A percentile compares a stretch with the other conserved stretches of the same genome.
These are phyloP conservation scores for Priceomyces medius DNA, from an alignment of 805 yeast genomes.

Conservation along the genomic window DNA sequence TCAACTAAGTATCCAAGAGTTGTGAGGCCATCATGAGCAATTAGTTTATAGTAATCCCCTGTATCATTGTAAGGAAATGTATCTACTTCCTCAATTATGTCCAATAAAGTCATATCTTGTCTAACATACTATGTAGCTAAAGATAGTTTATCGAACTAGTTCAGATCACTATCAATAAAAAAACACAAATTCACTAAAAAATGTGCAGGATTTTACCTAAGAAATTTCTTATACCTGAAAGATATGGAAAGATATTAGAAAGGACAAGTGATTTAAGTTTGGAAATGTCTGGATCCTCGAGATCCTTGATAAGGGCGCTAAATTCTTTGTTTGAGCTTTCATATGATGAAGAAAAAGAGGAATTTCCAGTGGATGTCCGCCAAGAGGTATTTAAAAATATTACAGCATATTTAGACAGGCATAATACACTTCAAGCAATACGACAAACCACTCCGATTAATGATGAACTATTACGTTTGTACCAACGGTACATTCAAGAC, in stretches of 20 bases:
- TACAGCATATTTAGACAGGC: constrained; percentile 23
- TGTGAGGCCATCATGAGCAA: constrained; percentile 28
- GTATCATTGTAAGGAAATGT: constrained; percentile 23
- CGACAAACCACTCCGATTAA: constrained; percentile 29
- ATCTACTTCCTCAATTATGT: constrained; percentile 28
- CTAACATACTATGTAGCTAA: too few species aligned
- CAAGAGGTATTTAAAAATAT: constrained; percentile 17
- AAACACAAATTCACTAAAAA: too few species aligned
- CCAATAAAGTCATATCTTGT: constrained; percentile 8
- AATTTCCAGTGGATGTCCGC: constrained; percentile 5
- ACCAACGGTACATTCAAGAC: constrained; percentile 29
- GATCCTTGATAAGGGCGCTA: constrained; percentile 25
- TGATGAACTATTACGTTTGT: constrained; percentile 35
- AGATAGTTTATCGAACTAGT: too few species aligned
- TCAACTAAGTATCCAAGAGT: constrained; percentile 30
- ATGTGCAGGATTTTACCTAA: too few species aligned
- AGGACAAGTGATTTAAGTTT: neutral
- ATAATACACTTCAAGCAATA: constrained; percentile 32
- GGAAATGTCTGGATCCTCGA: constrained; percentile 24
- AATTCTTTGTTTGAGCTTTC: constrained; percentile 24
- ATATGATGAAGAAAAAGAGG: constrained; percentile 12
- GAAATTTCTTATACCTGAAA: too few species aligned
- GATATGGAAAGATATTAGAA: neutral
- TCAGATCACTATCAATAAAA: too few species aligned
- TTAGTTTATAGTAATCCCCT: constrained; percentile 20